These are phyloP conservation scores for Trichosporon sp. DNA, from an alignment of 1,284 basidiomycete species.

Conservation along the genomic window DNA sequence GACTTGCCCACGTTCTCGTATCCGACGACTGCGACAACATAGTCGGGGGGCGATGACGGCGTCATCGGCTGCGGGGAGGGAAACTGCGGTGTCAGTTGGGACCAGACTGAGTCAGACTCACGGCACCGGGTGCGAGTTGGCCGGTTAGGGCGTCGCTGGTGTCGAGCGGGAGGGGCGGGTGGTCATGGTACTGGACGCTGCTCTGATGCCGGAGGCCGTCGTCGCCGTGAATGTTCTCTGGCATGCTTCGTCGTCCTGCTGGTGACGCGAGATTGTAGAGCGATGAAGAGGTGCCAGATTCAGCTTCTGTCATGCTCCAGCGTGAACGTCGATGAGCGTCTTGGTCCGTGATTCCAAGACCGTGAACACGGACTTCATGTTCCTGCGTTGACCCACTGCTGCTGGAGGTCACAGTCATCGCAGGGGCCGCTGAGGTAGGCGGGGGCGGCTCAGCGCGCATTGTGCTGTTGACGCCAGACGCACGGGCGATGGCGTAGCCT, in stretches of 20 bases:
- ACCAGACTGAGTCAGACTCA: not conserved
- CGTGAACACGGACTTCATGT: not conserved
- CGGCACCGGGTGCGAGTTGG: not conserved
- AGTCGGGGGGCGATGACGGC: slow-evolving; percentile 20
- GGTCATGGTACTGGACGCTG: not conserved
- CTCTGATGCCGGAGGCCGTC: not conserved
- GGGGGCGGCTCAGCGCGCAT: not conserved
- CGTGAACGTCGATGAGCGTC: not conserved
- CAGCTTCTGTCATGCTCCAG: slow-evolving; percentile 1
- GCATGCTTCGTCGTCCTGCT: not conserved
- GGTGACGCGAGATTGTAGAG: not conserved
- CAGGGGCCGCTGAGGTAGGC: slow-evolving; percentile 1
- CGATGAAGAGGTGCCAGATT: not conserved
- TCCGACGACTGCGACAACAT: slow-evolving; percentile 45
- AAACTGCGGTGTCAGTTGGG: not conserved
- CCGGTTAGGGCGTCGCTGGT: not conserved
- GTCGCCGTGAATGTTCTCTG: not conserved
- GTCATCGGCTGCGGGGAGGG: not conserved
- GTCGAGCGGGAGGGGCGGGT: not conserved
- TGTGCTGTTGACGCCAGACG: slow-evolving; percentile 4
- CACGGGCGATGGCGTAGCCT: not conserved
- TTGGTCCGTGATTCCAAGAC: not conserved
- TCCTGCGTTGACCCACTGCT: not conserved
- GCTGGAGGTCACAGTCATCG: slow-evolving; percentile 3
- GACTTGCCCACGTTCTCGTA: slow-evolving; percentile 44